Conservation (phyloP, 768 basidiomycete species). For the Dendrothele bispora region DNA sequence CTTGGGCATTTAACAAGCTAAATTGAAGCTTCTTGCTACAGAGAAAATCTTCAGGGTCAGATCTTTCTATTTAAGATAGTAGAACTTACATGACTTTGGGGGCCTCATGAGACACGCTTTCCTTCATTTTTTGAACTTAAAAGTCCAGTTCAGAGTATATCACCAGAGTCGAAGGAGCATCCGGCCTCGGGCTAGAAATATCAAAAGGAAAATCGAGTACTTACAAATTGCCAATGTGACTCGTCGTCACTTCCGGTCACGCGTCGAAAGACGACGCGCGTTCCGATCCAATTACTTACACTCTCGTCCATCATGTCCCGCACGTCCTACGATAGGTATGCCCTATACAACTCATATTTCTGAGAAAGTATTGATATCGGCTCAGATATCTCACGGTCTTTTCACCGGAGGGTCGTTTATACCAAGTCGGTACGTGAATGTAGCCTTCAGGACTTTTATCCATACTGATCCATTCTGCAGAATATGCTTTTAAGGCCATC, state of each 20-base stretch:
- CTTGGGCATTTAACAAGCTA: conserved; percentile 89
- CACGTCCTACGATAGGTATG: conserved; percentile 88
- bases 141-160: not conserved
- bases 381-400: conserved; percentile 92
- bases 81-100: conserved; percentile 77
- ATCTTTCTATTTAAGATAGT: conserved; percentile 9
- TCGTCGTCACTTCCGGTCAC: not conserved
- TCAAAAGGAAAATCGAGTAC: not conserved
- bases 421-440: conserved; percentile 87
- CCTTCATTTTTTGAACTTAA: conserved; percentile 61
- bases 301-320: conserved; percentile 79
- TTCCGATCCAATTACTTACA: conserved; percentile 1
- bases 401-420: conserved; percentile 94
- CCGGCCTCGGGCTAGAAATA: not conserved
- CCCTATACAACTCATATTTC: not conserved
- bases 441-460: conserved; percentile 10
- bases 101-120: conserved; percentile 73
- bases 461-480: conserved; percentile 43
- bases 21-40: conserved; percentile 94
- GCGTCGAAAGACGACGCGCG: conserved; percentile 1
- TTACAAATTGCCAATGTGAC: not conserved
- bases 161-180: conserved; percentile 1
- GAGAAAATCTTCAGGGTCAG: not conserved
- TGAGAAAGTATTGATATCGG: not conserved
- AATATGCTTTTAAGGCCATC: conserved; percentile 99